Base-by-base conservation (phyloP, 768 basidiomycete species). In the Tulasnella sp. region DNA sequence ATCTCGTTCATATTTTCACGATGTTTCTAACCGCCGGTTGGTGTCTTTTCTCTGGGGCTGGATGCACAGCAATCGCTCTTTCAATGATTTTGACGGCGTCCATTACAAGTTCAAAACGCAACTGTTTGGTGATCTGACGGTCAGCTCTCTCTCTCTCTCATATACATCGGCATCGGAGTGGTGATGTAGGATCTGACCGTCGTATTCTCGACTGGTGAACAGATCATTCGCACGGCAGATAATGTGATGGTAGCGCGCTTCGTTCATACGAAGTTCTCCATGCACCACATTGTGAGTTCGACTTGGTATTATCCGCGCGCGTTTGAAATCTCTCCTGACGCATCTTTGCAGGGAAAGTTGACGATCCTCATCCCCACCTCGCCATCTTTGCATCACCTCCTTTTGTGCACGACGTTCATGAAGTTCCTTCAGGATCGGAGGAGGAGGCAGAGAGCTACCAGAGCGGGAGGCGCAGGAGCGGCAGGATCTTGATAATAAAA, bases 71-170 rank as follows among this genome's bases (percentile, higher is more conserved):
- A 53, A 53, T 32, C 51, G 51, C 9, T 34, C 51, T 13, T 17
- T 53, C 3, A 32, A 53, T 13, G 51, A 53, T 53, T 53, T 53
- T 41, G 51, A 53, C 21, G 51, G 51, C 8, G 41, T 53, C 29
- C 51, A 53, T 23, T 53, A 53, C 30, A 32, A 17, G 11, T 30
- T 30, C 32, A 34, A 53, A 21, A 53, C 51, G 1, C 21, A 29
- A 13, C 17, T 53, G 9, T 34, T 53, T 23, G 26, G 41, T 32
- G 41, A 53, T 41, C n/a, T 53, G 9, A 53, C 32, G 15, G 51
- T 53, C 32, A 53, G 51, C 15, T 5, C 19, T n/a, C 8, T 7
- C 7, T n/a, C n/a, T 48, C 5, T 26, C 19, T 19, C n/a, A 9
- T 48, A 19, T 19, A 7, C 13, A 30, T 38, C 26, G 5, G 9